Evolutionary conservation across 352 stramenopile species (phyloP).

Genomic region (Aphanomyces euteiches): DNA sequence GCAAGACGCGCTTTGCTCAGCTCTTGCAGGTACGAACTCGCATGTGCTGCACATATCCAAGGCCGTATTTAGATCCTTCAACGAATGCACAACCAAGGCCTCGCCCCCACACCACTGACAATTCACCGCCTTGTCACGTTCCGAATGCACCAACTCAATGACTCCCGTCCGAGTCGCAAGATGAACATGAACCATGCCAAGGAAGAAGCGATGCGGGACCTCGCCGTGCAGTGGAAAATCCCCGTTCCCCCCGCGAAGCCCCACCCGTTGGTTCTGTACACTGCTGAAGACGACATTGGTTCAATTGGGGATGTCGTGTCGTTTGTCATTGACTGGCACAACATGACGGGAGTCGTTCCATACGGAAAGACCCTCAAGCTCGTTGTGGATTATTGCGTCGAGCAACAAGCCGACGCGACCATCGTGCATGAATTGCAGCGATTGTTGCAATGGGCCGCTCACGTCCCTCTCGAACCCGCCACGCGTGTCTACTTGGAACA

Average conservation of each 20-base stretch:
- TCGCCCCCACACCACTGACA: constrained; percentile 55
- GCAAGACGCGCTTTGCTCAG: constrained; percentile 4
- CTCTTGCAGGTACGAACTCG: not conserved
- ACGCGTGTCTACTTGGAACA: constrained; percentile 3
- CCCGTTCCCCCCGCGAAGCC: constrained; percentile 3
- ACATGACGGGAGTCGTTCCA: constrained; percentile 55
- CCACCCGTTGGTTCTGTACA: constrained; percentile 40
- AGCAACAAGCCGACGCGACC: constrained; percentile 30
- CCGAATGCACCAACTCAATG: constrained; percentile 14
- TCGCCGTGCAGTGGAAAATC: constrained; percentile 28
- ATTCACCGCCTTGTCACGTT: constrained; percentile 67
- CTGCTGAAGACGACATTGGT: constrained; percentile 44
- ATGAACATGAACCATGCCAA: not conserved
- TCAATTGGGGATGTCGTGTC: constrained; percentile 54
- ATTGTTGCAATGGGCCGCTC: constrained; percentile 45
- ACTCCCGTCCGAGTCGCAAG: not conserved
- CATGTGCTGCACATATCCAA: too few relatives aligned
- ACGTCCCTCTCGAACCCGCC: constrained; percentile 16
- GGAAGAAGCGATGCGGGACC: not conserved
- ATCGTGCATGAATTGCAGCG: constrained; percentile 62
- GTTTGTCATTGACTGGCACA: constrained; percentile 87
- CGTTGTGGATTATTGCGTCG: constrained; percentile 55
- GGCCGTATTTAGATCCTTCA: constrained; percentile 43
- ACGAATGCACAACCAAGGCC: constrained; percentile 75
- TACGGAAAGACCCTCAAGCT: constrained; percentile 72